Evolutionary conservation across 495 filamentous ascomycete species (phyloP), one percentile per base, ranked within the genome.

Genomic region (Daldinia vernicosa): DNA sequence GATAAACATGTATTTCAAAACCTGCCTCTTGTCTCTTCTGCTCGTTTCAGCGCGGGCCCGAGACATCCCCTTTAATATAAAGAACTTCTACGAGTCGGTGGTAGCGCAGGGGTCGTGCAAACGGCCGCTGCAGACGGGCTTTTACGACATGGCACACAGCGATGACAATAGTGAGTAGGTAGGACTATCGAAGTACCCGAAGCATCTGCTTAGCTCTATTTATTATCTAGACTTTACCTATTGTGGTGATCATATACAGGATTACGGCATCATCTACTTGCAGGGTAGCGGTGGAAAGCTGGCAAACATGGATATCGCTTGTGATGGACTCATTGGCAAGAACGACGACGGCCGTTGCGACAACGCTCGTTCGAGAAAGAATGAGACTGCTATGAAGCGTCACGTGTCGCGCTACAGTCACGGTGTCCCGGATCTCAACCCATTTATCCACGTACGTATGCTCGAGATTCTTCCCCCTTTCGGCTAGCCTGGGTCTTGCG

Each of bases 371-470:
- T 47, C 43, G 43, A 22, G 0, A 11, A 7, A 47, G 43, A 24
- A 8, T 12, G 24, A 5, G 43, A 47, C 17, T 22, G 43, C 43
- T 12, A 47, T 47, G 43, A 47, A 22, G 43, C 43, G 19, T 24
- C 24, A 47, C 19, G 43, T 47, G 3, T 4, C 43, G 1, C 7
- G 19, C 14, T 66, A 53, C 27, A 24, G 3, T 0, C 70, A 63
- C 22, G 80, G 79, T 2, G 83, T 87, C 47, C 52, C 66, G 1
- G 85, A 89, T 62, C 71, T 89, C 3, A 77, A 87, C 69, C 79
- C 85, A 1, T 84, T 84, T 33, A 75, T 84, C 7, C 84, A 87
- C 58, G 81, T 89, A 85, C 39, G 82, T 88, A 6, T 85, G 88
- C 8, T 82, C 88, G 45, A 86, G 85, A 0, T 26, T n/a, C 22